Conservation (phyloP, 306 rosid genomes). For the Leucaena leucocephala region DNA sequence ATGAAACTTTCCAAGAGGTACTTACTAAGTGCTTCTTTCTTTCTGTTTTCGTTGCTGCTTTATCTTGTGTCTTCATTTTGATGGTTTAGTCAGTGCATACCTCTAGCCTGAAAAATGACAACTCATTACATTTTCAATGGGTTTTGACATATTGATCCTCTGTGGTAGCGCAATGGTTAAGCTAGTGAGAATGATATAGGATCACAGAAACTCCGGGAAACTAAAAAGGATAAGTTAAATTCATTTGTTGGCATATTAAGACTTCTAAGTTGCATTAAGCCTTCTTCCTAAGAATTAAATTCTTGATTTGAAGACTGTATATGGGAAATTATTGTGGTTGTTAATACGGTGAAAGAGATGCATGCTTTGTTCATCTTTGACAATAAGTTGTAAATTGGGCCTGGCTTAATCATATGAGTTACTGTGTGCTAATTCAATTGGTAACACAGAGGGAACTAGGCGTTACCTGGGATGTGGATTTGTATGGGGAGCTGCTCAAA, state of each 20-base stretch:
- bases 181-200: not conserved
- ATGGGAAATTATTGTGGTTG: not conserved
- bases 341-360: constrained; percentile 10
- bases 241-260: not conserved
- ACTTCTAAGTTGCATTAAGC: not conserved
- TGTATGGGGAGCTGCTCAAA: constrained; percentile 93
- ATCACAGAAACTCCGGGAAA: not conserved
- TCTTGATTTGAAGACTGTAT: not conserved
- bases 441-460: constrained; percentile 76
- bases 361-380: constrained; percentile 6
- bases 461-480: constrained; percentile 90
- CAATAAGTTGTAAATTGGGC: not conserved
- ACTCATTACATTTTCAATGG: not conserved
- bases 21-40: not conserved
- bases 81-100: not conserved
- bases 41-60: not conserved
- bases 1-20: constrained; percentile 89
- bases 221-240: not conserved
- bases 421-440: constrained; percentile 21
- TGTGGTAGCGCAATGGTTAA: not conserved
- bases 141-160: not conserved
- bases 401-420: constrained; percentile 19
- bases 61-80: not conserved
- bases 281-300: not conserved
- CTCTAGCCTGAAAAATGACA: not conserved